phyloP scores from a whole-genome alignment of 108 stramenopile genomes.

The Cyclostephanos tholiformis region DNA sequence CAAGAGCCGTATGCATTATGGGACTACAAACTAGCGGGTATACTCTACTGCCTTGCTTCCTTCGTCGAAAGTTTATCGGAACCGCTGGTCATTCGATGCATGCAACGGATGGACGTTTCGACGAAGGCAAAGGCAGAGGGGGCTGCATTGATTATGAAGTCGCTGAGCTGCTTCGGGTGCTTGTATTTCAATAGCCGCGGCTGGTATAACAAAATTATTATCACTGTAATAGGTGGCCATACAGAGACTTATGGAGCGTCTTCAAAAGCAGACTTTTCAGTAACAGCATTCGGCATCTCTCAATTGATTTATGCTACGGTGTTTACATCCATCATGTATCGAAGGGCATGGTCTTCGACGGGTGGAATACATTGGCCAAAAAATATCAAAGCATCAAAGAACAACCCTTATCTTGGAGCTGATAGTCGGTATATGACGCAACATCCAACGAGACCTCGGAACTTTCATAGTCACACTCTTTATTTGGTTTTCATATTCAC shows the following conservation, averaged over 20 bases:
- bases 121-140: conserved; percentile 76
- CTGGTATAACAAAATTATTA: not conserved
- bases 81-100: conserved; percentile 65
- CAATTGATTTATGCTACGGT: conserved; percentile 72
- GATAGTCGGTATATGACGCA: not conserved
- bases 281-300: conserved; percentile 78
- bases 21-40: conserved; percentile 78
- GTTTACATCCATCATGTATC: conserved; percentile 59
- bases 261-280: conserved; percentile 38
- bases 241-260: not conserved
- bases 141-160: conserved; percentile 62
- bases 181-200: conserved; percentile 13
- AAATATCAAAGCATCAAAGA: conserved; percentile 8
- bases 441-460: not conserved
- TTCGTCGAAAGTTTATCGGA: conserved; percentile 77
- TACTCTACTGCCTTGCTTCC: conserved; percentile 77
- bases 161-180: conserved; percentile 56
- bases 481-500: conserved; percentile 66
- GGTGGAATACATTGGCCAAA: conserved; percentile 49
- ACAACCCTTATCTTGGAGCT: conserved; percentile 10
- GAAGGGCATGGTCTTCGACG: conserved; percentile 15
- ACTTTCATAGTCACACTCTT: conserved; percentile 53
- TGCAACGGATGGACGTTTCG: conserved; percentile 67
- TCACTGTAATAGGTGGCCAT: not conserved
- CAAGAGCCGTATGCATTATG: conserved; percentile 4